Percentiles rank a stretch among this genome's conserved stretches.
Evolutionary conservation across 169 alveolate genomes (phyloP).

Genomic region (Plasmodium sp.): DNA sequence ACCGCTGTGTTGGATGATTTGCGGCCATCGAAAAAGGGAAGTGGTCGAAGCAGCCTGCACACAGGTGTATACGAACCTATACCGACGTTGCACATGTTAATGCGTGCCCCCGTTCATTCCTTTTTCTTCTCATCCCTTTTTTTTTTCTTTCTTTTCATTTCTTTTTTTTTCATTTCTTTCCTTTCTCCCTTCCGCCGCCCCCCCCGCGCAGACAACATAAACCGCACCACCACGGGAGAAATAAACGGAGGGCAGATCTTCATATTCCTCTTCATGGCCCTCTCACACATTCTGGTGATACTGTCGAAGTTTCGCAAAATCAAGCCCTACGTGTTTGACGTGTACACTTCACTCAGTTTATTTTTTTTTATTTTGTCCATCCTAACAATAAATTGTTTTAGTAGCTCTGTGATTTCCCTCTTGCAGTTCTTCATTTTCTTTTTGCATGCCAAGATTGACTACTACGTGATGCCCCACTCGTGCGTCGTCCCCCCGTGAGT

Average conservation of each 20-base stretch:
- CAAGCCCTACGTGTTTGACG: slow-evolving; percentile 42
- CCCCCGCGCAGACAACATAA: slow-evolving; percentile 22
- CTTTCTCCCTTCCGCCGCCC: no score
- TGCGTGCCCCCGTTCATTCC: background rate
- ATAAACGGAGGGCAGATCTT: slow-evolving; percentile 27
- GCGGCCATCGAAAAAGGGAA: background rate
- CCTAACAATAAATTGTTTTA: slow-evolving; percentile 68
- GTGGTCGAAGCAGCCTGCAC: background rate
- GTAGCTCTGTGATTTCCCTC: slow-evolving; percentile 57
- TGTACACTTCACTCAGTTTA: slow-evolving; percentile 67
- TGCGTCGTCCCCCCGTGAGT: slow-evolving; percentile 59
- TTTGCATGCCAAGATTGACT: slow-evolving; percentile 58
- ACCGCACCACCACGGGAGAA: slow-evolving; percentile 51
- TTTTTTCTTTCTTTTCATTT: background rate
- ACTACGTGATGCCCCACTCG: slow-evolving; percentile 65
- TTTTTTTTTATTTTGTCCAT: slow-evolving; percentile 65
- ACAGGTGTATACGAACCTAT: background rate
- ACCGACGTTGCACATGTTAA: background rate
- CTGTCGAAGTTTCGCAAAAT: slow-evolving; percentile 41
- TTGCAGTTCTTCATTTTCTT: slow-evolving; percentile 64
- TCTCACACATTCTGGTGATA: slow-evolving; percentile 31
- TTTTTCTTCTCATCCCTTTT: background rate
- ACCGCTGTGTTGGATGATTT: background rate
- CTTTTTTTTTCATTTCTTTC: background rate
- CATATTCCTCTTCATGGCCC: slow-evolving; percentile 12